Evolutionary conservation across 1,284 basidiomycete genomes (phyloP), one percentile per base, ranked within the genome.

Genomic region (Exsudoporus floridanus): DNA sequence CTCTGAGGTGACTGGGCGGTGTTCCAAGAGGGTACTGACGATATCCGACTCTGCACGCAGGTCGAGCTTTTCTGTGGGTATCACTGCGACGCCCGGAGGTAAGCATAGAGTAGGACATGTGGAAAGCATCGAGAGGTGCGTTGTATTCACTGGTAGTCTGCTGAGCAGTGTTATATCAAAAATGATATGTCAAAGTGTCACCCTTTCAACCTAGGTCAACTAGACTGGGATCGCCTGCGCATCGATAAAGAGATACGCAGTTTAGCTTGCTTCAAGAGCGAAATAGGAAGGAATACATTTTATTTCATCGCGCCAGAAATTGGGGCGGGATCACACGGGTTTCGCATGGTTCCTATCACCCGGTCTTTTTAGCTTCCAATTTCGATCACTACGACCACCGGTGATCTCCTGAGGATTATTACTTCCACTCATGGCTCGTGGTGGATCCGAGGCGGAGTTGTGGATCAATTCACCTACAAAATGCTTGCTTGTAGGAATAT

Each of bases 1-100:
- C 21, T 54, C 43, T 25, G 52, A 53, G 16, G 38, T 31, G 27
- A 46, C 51, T n/a, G 50, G 42, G 13, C 52, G 38, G 34, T 41
- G 16, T 41, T 7, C 14, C 12, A 37, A 33, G 43, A 54, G 28
- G 18, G 7, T 33, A 2, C 3, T 13, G 6, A 42, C 30, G 1
- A 54, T 40, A 27, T 54, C 43, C 0, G 37, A 40, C 33, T 53
- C 51, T 36, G 41, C 21, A 19, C 31, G 38, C 4, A 53, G 33
- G 35, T 54, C 43, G 13, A 54, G 43, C 10, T 28, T 40, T 25
- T 46, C 52, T 36, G n/a, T 19, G 21, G 50, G 42, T 19, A 45
- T 46, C 23, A 8, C 38, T 16, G 8, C 8, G 33, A 41, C 38
- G 8, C 34, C 38, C 5, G 38, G 51, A 35, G 52, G 4, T 4